Base-by-base conservation (phyloP, 352 stramenopile genomes). In the Pythium coloratum region DNA sequence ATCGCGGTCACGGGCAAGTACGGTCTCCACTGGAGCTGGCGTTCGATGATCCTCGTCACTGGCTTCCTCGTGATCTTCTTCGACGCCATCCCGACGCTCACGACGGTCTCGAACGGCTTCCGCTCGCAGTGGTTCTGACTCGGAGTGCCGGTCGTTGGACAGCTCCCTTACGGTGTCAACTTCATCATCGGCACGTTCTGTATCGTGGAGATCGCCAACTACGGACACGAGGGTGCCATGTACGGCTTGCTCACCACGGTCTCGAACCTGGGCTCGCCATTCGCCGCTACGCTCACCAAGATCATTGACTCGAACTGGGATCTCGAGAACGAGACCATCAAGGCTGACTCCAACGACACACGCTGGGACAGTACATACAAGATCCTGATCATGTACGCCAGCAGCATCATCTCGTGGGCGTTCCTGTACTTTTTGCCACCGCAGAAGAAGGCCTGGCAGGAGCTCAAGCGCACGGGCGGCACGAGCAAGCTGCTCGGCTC, bases 371-470 rank as follows among this genome's bases (percentile, higher is more conserved):
- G 75, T n/a, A 75, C 69, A 5, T 71, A 68, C 59, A 42, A 50
- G 20, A 71, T 65, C 33, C n/a, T 71, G 12, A 44, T 76, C 47
- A 16, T 36, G 55, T 76, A 79, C 55, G 60, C 55, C 12, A 59
- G 50, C 47, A 67, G 59, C 18, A n/a, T 73, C 36, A 34, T 71
- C 7, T 44, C 60, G 26, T 72, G 73, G 64, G 8, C 64, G 12
- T 82, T 73, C 53, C 33, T 81, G 26, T 60, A 67, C 7, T 58
- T 67, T 10, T 28, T 84, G 58, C 76, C 76, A 34, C 50, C 18
- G 13, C 74, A 84, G 30, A 81, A 81, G 59, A 56, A 60, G 5
- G 67, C 66, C 14, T 71, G 70, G 1, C 76, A 77, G 49, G 64
- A 75, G 33, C 65, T 83, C 51, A 73, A 71, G 62, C 66, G 65